Evolutionary conservation across 164 flowering plant genomes (phyloP).

Genomic region (Nymphaea thermarum): DNA sequence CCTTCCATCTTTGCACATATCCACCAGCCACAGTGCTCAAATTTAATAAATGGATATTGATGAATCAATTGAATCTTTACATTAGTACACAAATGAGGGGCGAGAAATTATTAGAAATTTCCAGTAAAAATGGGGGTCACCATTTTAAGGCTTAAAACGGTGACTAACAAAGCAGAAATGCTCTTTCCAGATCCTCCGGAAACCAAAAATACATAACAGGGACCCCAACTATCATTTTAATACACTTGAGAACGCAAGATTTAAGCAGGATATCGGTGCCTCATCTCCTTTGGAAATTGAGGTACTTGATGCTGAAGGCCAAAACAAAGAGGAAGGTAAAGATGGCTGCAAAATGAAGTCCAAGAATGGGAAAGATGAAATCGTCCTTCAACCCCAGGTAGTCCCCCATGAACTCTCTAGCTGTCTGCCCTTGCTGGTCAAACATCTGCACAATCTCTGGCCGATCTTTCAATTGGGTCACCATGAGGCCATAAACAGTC

Average conservation of each 20-base stretch:
- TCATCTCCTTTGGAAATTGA: conserved; percentile 10
- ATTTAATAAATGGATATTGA: too few relatives aligned
- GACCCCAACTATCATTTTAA: too few relatives aligned
- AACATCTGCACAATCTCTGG: neutral
- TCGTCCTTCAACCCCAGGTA: neutral
- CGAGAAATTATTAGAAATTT: too few relatives aligned
- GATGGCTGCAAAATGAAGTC: neutral
- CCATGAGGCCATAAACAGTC: conserved; percentile 5
- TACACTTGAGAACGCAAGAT: too few relatives aligned
- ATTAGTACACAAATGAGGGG: neutral
- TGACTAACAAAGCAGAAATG: too few relatives aligned
- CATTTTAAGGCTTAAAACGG: too few relatives aligned
- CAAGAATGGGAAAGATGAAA: neutral
- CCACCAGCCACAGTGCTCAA: too few relatives aligned
- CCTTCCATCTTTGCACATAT: too few relatives aligned
- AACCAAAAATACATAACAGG: too few relatives aligned
- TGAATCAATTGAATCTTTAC: neutral
- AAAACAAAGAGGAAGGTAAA: conserved; percentile 2
- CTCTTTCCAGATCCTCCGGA: too few relatives aligned
- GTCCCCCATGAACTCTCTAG: conserved; percentile 2
- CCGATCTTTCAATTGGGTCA: conserved; percentile 1
- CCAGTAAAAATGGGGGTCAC: too few relatives aligned
- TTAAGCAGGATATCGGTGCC: neutral
- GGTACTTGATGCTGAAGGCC: conserved; percentile 1
- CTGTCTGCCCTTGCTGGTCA: neutral